These are phyloP conservation scores for Ascochyta clinopodiicola DNA, from an alignment of 2,329 filamentous ascomycete genomes.

Conservation along the genomic window DNA sequence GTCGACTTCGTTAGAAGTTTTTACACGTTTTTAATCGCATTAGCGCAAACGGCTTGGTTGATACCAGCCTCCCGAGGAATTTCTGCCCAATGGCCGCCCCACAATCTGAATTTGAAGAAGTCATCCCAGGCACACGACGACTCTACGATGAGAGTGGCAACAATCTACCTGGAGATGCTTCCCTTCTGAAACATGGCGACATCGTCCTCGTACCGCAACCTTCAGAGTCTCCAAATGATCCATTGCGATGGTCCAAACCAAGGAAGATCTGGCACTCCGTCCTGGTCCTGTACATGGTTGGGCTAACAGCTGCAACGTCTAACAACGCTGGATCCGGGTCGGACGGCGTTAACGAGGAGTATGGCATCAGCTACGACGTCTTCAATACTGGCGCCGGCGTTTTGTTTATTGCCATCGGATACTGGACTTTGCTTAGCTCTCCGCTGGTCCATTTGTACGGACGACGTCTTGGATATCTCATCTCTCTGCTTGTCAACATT, in stretches of 20 bases:
- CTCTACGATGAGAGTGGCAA: constrained; percentile 27
- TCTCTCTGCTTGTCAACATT: constrained; percentile 27
- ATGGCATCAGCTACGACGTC: constrained; percentile 28
- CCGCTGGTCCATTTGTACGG: constrained; percentile 29
- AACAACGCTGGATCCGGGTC: constrained; percentile 29
- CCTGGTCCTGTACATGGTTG: constrained; percentile 27
- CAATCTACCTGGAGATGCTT: constrained; percentile 39
- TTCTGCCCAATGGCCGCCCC: constrained; percentile 11
- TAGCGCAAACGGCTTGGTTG: constrained; percentile 12
- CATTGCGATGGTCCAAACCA: constrained; percentile 57
- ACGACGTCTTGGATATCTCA: constrained; percentile 24
- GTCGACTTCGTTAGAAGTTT: constrained; percentile 22
- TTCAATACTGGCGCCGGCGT: constrained; percentile 29
- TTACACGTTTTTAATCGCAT: constrained; percentile 13
- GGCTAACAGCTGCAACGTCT: constrained; percentile 26
- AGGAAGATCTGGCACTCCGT: constrained; percentile 50
- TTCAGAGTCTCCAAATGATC: constrained; percentile 56
- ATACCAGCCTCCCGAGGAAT: constrained; percentile 1
- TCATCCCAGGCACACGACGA: constrained; percentile 27
- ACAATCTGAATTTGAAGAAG: constrained; percentile 21
- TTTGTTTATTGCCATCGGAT: constrained; percentile 27
- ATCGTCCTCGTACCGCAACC: constrained; percentile 61
- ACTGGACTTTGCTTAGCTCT: constrained; percentile 27
- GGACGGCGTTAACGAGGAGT: constrained; percentile 26
- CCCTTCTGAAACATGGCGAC: constrained; percentile 33